Evolutionary conservation across 192 early-diverging fungal species (phyloP), one percentile per base, ranked within the genome.

Genomic region (Rhizoclosmatium sp.): DNA sequence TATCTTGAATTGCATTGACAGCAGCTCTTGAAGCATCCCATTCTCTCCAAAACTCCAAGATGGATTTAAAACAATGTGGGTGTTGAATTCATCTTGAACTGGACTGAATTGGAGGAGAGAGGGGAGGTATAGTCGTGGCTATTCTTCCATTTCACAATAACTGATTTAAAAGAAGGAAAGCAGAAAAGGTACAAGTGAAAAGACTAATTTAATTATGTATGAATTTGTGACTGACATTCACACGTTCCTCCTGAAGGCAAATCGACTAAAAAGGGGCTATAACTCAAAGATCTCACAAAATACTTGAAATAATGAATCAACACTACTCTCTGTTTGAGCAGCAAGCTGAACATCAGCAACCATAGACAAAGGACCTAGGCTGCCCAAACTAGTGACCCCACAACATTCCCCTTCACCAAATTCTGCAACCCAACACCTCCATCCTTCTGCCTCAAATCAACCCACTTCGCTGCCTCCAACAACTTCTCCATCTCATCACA

Each of bases 1-100:
- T 87, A 19, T 74, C 82, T 47, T 82, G 78, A n/a, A 87, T 65
- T 3, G 83, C 64, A 42, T 83, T 59, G 3, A 83, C 83, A 31
- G 85, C 81, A 10, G 60, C 70, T 65, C 85, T 86, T 59, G 59
- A 60, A 31, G 31, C 31, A 31, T 31, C 31, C 31, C 31, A 31
- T 31, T 31, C 31, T 31, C 31, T 31, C 31, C 31, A 31, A 31
- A 31, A 0, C 31, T 31, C 31, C 31, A 31, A 31, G 31, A 31
- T 31, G 31, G 31, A 31, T 31, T 31, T 31, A 31, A 31, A 31
- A 31, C 31, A 31, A 31, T 31, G 31, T 31, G 31, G 31, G 31
- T 31, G 31, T 31, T 31, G 31, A 31, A 31, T 31, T 31, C 31
- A 31, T 31, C 31, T 31, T 31, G 31, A 31, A 31, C 31, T 31